These are phyloP conservation scores for Trichophyton simii DNA, from an alignment of 2,329 filamentous ascomycete species.

Conservation along the genomic window DNA sequence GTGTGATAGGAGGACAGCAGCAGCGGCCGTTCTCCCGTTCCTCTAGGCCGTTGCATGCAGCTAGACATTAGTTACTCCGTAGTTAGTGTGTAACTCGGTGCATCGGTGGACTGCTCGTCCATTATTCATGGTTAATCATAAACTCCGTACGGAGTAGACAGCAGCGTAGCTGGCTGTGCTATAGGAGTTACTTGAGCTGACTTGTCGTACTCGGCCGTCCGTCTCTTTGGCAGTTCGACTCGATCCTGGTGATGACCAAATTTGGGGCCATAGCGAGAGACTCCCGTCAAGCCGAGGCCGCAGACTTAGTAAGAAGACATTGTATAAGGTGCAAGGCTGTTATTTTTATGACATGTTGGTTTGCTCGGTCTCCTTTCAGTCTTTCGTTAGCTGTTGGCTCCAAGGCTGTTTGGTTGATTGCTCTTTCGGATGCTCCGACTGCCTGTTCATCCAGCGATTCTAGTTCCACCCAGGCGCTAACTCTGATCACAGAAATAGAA, in stretches of 20 bases:
- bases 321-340: no score
- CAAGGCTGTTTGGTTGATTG: not conserved
- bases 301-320: not conserved
- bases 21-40: not conserved
- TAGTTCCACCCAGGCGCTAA: slow-evolving; percentile 1
- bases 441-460: not conserved
- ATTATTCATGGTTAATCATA: not conserved
- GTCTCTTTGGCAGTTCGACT: not conserved
- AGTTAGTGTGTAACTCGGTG: no score
- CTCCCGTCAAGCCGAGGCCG: not conserved
- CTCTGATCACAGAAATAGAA: slow-evolving; percentile 1
- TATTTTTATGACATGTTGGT: not conserved
- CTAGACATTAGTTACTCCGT: not conserved
- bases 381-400: not conserved
- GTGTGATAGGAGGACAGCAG: not conserved
- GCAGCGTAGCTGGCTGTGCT: not conserved
- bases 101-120: not conserved
- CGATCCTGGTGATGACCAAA: not conserved
- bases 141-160: not conserved
- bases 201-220: not conserved
- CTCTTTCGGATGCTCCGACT: not conserved
- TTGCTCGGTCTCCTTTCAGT: not conserved
- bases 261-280: not conserved
- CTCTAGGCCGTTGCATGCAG: not conserved
- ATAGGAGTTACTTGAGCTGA: no score